Conservation (phyloP, 805 yeast genomes). For the Wickerhamiella dianesei region DNA sequence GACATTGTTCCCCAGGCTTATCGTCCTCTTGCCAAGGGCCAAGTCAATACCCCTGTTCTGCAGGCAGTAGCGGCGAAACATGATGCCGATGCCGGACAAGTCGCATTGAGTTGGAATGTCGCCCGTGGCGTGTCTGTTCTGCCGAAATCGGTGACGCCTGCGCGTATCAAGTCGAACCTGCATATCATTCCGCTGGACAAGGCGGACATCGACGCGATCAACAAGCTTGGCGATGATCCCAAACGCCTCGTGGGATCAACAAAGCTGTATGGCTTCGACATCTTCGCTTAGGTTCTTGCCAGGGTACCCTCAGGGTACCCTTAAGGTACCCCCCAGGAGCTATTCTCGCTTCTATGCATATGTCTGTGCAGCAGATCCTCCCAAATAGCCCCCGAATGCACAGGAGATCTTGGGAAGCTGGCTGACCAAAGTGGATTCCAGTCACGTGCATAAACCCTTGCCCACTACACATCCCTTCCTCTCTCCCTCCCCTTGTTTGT, state of each 20-base stretch:
- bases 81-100: slow-evolving; percentile 38
- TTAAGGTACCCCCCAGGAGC: too few species aligned
- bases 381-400: too few species aligned
- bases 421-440: too few species aligned
- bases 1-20: slow-evolving; percentile 55
- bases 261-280: not conserved
- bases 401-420: too few species aligned
- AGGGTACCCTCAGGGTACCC: too few species aligned
- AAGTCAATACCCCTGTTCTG: slow-evolving; percentile 35
- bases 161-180: slow-evolving; percentile 38
- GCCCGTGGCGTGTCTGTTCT: slow-evolving; percentile 46
- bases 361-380: too few species aligned
- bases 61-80: slow-evolving; percentile 46
- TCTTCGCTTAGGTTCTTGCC: too few species aligned
- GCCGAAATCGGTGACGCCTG: slow-evolving; percentile 60
- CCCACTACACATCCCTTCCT: not conserved
- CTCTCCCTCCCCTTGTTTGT: not conserved
- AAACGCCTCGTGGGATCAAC: not conserved
- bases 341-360: too few species aligned
- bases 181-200: slow-evolving; percentile 29
- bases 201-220: slow-evolving; percentile 27
- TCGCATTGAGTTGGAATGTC: slow-evolving; percentile 51
- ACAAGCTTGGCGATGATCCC: not conserved
- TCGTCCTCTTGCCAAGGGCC: slow-evolving; percentile 56
- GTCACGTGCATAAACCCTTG: not conserved